Evolutionary conservation across 306 rosid genomes (phyloP).

Genomic region (Prinsepia uniflora): DNA sequence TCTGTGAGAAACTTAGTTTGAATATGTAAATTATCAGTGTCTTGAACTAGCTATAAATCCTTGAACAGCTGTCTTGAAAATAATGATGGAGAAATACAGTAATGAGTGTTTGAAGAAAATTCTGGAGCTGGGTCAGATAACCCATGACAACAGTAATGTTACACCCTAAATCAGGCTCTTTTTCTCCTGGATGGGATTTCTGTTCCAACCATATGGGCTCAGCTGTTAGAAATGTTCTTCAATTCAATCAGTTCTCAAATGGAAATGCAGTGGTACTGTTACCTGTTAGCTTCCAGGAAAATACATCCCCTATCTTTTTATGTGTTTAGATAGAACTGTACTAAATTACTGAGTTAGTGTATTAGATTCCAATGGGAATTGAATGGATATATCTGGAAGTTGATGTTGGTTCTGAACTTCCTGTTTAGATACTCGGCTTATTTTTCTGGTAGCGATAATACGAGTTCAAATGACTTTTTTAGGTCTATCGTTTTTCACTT

Average conservation of each 20-base stretch:
- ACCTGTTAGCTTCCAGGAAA: neutral
- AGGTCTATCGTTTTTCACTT: neutral
- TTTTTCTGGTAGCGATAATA: neutral
- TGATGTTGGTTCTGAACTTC: neutral
- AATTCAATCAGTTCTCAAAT: neutral
- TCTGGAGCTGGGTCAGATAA: neutral
- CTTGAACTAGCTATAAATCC: neutral
- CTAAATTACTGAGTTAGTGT: neutral
- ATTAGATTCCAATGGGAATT: neutral
- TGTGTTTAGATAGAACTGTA: no score
- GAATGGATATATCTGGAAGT: neutral
- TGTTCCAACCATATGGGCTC: neutral
- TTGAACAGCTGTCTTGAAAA: neutral
- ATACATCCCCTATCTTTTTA: neutral
- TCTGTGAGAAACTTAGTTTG: neutral
- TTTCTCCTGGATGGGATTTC: neutral
- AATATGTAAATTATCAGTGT: neutral
- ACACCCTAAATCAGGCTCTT: neutral
- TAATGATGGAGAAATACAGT: neutral
- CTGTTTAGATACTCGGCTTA: neutral
- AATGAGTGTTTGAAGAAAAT: neutral
- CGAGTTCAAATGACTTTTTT: neutral
- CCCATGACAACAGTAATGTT: neutral
- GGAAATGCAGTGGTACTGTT: neutral
- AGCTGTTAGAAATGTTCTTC: neutral